phyloP scores from a whole-genome alignment of 306 rosid genomes.

The Pachyrhizus erosus region DNA sequence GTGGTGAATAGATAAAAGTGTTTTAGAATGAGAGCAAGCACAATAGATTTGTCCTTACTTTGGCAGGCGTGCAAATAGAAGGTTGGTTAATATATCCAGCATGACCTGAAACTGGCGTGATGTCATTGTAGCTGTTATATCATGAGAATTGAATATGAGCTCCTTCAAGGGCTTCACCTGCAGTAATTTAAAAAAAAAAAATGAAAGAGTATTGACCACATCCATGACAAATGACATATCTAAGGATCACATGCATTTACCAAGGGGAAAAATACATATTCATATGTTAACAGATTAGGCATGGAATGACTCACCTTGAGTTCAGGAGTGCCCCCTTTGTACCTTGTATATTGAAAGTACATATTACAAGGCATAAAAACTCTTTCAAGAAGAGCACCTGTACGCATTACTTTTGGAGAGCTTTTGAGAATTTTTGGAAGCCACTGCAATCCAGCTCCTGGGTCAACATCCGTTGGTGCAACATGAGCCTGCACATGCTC shows the following conservation, averaged over 20 bases:
- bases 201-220: conserved; percentile 26
- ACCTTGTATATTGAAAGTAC: conserved; percentile 95
- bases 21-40: conserved; percentile 14
- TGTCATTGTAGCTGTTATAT: conserved; percentile 97
- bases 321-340: conserved; percentile 98
- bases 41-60: conserved; percentile 64
- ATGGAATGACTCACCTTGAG: conserved; percentile 63
- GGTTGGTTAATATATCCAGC: conserved; percentile 93
- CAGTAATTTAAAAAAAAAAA: conserved; percentile 32
- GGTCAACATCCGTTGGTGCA: conserved; percentile 99
- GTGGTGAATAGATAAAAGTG: conserved; percentile 15
- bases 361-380: conserved; percentile 99
- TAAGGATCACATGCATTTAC: conserved; percentile 8
- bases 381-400: conserved; percentile 99
- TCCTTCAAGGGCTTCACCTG: conserved; percentile 98
- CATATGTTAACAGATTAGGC: conserved; percentile 17
- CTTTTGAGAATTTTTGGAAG: conserved; percentile 91
- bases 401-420: conserved; percentile 98
- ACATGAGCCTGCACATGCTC: conserved; percentile 99
- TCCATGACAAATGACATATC: conserved; percentile 28
- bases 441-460: conserved; percentile 99
- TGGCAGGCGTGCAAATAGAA: conserved; percentile 91
- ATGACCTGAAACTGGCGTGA: conserved; percentile 99
- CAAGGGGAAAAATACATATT: not conserved
- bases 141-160: conserved; percentile 83